These are phyloP conservation scores for Rostrohypoxylon terebratum DNA, from an alignment of 495 filamentous ascomycete species.

Conservation along the genomic window DNA sequence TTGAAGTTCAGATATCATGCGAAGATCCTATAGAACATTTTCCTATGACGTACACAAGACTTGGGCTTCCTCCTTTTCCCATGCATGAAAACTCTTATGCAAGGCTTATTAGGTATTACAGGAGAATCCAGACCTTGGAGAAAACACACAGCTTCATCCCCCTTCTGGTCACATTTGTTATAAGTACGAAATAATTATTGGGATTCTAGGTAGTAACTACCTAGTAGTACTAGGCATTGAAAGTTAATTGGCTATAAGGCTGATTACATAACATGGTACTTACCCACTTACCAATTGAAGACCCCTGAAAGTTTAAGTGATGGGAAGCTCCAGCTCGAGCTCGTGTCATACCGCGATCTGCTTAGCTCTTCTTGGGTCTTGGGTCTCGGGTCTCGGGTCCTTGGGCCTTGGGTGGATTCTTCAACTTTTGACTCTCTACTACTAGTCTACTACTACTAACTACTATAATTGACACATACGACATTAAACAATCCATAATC, in stretches of 20 bases:
- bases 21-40: neutral
- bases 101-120: neutral
- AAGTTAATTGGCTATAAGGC: conserved; percentile 33
- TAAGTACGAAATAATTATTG: too few species aligned
- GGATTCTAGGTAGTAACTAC: too few species aligned
- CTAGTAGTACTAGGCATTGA: too few species aligned
- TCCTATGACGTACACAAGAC: neutral
- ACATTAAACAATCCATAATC: neutral
- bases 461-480: neutral
- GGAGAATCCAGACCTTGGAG: neutral
- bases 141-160: too few species aligned
- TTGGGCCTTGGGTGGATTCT: neutral
- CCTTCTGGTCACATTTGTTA: neutral
- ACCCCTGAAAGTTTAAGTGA: conserved; percentile 44
- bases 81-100: neutral
- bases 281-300: conserved; percentile 16
- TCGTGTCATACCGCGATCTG: conserved; percentile 27
- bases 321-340: conserved; percentile 26
- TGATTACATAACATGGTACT: conserved; percentile 27
- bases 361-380: neutral
- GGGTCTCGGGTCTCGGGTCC: too few species aligned
- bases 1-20: neutral
- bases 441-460: too few species aligned
- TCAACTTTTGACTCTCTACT: neutral
- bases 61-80: neutral